Base-by-base conservation (phyloP, 202 grass and related monocot genomes). In the Carex sylvatica region DNA sequence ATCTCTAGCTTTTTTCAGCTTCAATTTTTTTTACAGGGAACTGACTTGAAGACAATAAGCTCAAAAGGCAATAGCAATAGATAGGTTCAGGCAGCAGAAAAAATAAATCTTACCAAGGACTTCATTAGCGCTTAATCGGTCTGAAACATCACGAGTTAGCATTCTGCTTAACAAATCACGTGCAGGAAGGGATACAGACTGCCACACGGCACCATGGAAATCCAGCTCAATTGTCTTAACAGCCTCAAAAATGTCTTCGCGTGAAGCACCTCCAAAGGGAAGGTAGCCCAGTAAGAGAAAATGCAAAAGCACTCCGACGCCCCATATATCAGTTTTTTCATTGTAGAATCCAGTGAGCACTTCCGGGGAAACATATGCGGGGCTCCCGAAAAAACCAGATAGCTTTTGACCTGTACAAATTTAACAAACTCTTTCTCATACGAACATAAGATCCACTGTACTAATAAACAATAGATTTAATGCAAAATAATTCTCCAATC, bases 301-400 rank as follows among this genome's bases (percentile, higher is more conserved):
- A 89, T 99, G 97, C 9, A 99, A 84, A 61, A 99, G 88, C 59
- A 99, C 96, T 70, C 96, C 96, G 11, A 88, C 91, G 59, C 87
- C 72, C 97, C 96, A 99, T 69, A 99, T 91, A 83, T 99, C 96
- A 52, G 91, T 89, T 79, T 99, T 93, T 86, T 99, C 97, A 46
- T 85, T 89, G 79, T 99, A 99, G 38, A 78, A 67, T 74, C 97
- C 97, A 16, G 85, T 87, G 61, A 99, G 86, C 82, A 99, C 97
- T 84, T 96, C 97, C 60, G 97, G 97, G 2, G 93, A 93, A 12
- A 99, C 97, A 92, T 99, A 99, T 55, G 92, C 97, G 23, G 93
- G 93, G 83, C 97, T 99, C 28, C 97, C 97, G 71, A 91, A 91
- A 88, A 92, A 61, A 18, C 97, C 97, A 73, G 87, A 92, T 36